Evolutionary conservation across 2,329 filamentous ascomycete species (phyloP), one percentile per base, ranked within the genome.

Genomic region (Aspergillus sp.): DNA sequence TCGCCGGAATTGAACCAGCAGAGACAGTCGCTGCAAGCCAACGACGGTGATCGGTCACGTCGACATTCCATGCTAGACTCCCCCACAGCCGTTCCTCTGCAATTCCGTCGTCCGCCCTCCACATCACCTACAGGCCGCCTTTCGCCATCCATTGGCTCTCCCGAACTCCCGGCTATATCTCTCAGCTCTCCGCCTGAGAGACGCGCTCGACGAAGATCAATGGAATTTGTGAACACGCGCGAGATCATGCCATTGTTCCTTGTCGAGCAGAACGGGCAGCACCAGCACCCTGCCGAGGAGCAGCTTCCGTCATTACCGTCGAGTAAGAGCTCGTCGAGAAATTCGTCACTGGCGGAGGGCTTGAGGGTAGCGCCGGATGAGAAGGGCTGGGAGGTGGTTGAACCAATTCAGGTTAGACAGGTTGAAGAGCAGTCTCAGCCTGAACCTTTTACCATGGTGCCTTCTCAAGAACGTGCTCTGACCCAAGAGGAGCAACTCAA

Each of bases 201-300:
- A 10, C 69, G 74, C 27, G 73, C 75, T 51, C 64, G 66, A 41
- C 73, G 77, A 32, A 70, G 67, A 45, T 80, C 77, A 1, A 69
- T 71, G 4, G 76, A 81, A 52, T 80, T 80, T 60, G 74, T 70
- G 50, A 68, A 67, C 32, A 71, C 67, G 15, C 79, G 79, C 47
- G 88, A 93, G 61, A 84, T 90, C 59, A 84, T 86, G 56, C 90
- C 90, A 0, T 72, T 96, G 7, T 91, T 87, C 67, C 82, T 95
- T 19, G 81, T 95, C 5, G 87, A 94, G 65, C 82, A 75, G 25
- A 80, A 76, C 54, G 69, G 71, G 17, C 53, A 62, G 7, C 60
- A 54, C 15, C 75, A 77, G 57, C 60, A 64, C 15, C 52, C 54
- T 12, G 13, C 19, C 10, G 67, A 73, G 22, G 72, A 73, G 44